Base-by-base conservation (phyloP, 331 rosid genomes). In the Acacia concinna region DNA sequence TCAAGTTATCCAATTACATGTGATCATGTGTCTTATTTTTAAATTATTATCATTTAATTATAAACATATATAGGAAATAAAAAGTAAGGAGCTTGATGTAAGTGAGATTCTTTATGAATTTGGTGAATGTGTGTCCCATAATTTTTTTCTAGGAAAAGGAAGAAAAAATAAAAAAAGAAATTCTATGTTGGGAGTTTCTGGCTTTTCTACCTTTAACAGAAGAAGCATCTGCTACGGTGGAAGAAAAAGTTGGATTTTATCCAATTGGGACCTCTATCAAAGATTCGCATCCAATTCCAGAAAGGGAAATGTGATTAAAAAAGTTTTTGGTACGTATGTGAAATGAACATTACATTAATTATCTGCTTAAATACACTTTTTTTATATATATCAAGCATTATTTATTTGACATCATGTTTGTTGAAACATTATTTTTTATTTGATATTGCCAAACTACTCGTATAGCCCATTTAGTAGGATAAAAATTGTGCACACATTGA, bases 201-300 rank as follows among this genome's bases (percentile, higher is more conserved):
- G 78, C 73, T 77, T 86, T 70, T 79, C 88, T 84, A 86, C 83
- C 84, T 77, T 68, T 23, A 68, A 40, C 63, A 30, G 71, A 81
- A 30, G 73, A 81, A 75, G 97, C 86, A 93, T 91, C 90, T 88
- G 81, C 81, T 83, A 83, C 70, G 85, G 85, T 84, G 81, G 84
- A 83, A 68, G n/a, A 72, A 76, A 71, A 72, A 84, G 89, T 79
- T 89, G 97, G 79, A 76, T 86, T 80, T 38, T 89, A 93, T 91
- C 91, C 94, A 71, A 56, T 88, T 38, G 92, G 93, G 93, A 93
- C 91, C 94, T 83, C 82, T 74, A 73, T 85, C 87, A 79, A 37
- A 75, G 77, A 87, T 88, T 78, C 84, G 93, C 87, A 86, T 86
- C 91, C 80, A 84, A 87, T 86, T 89, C 90, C 78, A 72, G 85